Percentiles rank a stretch among this genome's conserved stretches.
These are phyloP conservation scores for Astrothelium macrocarpum DNA, from an alignment of 495 filamentous ascomycete species.

Conservation along the genomic window DNA sequence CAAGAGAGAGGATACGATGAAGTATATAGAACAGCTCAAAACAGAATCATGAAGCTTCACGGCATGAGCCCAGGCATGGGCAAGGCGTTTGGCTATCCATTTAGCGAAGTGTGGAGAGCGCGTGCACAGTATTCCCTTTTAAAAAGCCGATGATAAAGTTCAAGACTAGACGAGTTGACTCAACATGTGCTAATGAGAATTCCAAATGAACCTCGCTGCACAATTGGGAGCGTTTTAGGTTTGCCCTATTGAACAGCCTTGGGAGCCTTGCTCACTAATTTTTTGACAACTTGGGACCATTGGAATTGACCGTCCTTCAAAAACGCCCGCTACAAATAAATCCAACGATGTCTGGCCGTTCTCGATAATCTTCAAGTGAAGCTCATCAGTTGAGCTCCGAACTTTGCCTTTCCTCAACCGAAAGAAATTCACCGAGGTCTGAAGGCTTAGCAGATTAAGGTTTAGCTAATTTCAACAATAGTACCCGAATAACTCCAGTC, in stretches of 20 bases:
- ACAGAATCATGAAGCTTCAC: constrained; percentile 17
- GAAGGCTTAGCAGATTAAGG: neutral
- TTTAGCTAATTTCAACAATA: too few relatives aligned
- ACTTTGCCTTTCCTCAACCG: neutral
- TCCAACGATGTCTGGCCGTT: neutral
- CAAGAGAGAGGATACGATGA: constrained; percentile 16
- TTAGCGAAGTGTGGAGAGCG: neutral
- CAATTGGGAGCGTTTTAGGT: neutral
- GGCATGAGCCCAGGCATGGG: neutral
- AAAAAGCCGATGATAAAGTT: neutral
- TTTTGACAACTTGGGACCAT: neutral
- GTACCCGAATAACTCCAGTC: too few relatives aligned
- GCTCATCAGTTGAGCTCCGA: too few relatives aligned
- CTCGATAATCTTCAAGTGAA: too few relatives aligned
- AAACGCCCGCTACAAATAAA: neutral
- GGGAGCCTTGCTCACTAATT: neutral
- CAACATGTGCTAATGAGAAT: neutral
- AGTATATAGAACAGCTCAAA: constrained; percentile 19
- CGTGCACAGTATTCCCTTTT: neutral
- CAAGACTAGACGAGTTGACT: neutral
- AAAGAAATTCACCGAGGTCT: neutral
- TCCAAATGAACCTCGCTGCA: neutral
- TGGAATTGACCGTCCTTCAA: neutral
- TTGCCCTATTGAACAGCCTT: neutral
- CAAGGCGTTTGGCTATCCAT: neutral